A percentile compares a stretch with the other conserved stretches of the same genome.
These are phyloP conservation scores for Leccinum huronense DNA, from an alignment of 1,284 basidiomycete species.

Conservation along the genomic window DNA sequence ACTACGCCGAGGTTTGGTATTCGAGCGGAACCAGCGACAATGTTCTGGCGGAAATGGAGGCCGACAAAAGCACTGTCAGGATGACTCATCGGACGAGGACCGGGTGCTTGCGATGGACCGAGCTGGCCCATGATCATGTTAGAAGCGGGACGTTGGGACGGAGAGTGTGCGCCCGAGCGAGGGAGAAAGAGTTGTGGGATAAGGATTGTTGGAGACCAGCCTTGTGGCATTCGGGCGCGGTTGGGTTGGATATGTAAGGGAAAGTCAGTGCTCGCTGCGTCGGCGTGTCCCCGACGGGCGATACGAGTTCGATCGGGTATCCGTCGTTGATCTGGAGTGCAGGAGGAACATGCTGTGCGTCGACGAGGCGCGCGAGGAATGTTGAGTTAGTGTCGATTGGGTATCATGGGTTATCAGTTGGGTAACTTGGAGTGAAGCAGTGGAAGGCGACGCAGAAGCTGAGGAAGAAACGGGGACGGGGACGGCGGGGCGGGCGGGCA, in stretches of 20 bases:
- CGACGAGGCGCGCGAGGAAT: conserved; percentile 29
- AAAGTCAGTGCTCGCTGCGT: conserved; percentile 45
- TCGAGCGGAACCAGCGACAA: conserved; percentile 35
- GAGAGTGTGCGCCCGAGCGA: conserved; percentile 43
- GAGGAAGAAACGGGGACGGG: conserved; percentile 8
- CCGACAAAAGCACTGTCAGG: conserved; percentile 49
- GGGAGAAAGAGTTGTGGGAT: conserved; percentile 39
- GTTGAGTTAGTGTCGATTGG: conserved; percentile 22
- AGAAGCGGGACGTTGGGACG: conserved; percentile 38
- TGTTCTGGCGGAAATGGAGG: conserved; percentile 44
- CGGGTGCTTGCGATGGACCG: conserved; percentile 44
- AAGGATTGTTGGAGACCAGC: conserved; percentile 40
- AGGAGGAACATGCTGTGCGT: conserved; percentile 30
- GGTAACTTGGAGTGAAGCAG: conserved; percentile 27
- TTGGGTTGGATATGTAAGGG: conserved; percentile 51
- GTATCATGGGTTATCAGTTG: conserved; percentile 26
- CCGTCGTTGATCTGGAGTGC: conserved; percentile 32
- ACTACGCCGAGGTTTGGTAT: conserved; percentile 37
- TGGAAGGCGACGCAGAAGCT: conserved; percentile 16
- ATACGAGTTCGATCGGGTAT: conserved; percentile 25
- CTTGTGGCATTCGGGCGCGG: conserved; percentile 41
- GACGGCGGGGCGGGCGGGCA: not conserved
- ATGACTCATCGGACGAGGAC: conserved; percentile 45
- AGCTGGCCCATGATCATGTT: conserved; percentile 45
- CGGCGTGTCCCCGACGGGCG: conserved; percentile 4